A percentile compares a stretch with the other conserved stretches of the same genome.
Evolutionary conservation across 352 stramenopile genomes (phyloP).

Genomic region (Elongisporangium prolatum): DNA sequence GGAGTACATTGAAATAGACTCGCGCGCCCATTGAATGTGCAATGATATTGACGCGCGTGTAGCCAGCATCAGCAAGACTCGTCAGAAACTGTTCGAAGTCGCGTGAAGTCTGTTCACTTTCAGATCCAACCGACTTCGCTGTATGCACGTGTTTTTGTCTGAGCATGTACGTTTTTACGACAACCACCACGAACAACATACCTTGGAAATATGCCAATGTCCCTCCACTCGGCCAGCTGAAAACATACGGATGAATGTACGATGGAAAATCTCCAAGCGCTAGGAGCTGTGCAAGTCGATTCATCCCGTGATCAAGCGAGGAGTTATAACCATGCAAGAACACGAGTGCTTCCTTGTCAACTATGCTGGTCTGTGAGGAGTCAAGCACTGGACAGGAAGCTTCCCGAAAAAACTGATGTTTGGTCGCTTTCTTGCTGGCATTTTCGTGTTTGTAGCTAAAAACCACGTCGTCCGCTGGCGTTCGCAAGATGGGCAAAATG

Average conservation of each 20-base stretch:
- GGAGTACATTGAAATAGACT: constrained; percentile 26
- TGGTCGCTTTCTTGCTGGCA: constrained; percentile 10
- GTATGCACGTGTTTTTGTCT: background rate
- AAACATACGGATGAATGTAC: constrained; percentile 34
- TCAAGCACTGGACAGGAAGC: constrained; percentile 15
- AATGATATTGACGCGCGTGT: constrained; percentile 30
- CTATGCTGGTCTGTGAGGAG: background rate
- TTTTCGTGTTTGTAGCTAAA: constrained; percentile 24
- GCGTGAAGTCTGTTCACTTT: constrained; percentile 21
- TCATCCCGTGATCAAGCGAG: constrained; percentile 29
- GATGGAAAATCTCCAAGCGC: constrained; percentile 29
- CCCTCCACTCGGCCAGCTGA: constrained; percentile 37
- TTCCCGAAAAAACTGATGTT: constrained; percentile 16
- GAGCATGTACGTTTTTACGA: background rate
- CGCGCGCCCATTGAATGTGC: constrained; percentile 35
- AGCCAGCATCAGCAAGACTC: constrained; percentile 28
- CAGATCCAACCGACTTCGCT: constrained; percentile 18
- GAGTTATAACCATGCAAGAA: constrained; percentile 35
- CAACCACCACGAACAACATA: background rate
- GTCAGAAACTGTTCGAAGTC: constrained; percentile 24
- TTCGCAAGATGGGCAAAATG: constrained; percentile 32
- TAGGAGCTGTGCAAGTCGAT: constrained; percentile 24
- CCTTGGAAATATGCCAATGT: constrained; percentile 27
- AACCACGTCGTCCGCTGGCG: constrained; percentile 43
- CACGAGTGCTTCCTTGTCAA: constrained; percentile 20